Evolutionary conservation across 805 yeast species (phyloP).

Genomic region (Kazachstania viticola): DNA sequence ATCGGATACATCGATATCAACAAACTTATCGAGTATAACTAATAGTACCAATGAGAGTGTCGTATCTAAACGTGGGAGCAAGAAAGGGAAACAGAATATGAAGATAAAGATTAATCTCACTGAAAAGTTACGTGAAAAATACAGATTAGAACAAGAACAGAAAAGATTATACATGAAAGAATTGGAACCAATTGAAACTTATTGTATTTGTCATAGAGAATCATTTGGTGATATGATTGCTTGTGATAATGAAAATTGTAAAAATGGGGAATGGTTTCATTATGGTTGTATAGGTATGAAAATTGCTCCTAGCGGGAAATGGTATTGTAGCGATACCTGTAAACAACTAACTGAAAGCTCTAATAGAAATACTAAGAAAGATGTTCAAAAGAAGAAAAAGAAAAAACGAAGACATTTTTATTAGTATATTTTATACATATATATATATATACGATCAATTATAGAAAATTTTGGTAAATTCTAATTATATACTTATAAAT

Average conservation of each 20-base stretch:
- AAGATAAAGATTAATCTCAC: constrained; percentile 3
- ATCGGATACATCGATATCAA: too few species aligned
- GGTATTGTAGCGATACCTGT: constrained; percentile 55
- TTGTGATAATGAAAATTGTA: constrained; percentile 71
- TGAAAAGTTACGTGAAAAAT: too few species aligned
- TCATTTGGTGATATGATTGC: constrained; percentile 78
- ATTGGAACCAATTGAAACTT: constrained; percentile 10
- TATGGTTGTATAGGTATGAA: constrained; percentile 62
- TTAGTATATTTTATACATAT: too few species aligned
- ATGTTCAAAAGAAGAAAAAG: constrained; percentile 4
- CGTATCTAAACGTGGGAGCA: neutral
- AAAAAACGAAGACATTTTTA: constrained; percentile 1
- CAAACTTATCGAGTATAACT: too few species aligned
- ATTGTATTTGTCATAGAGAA: constrained; percentile 37
- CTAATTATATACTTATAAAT: constrained; percentile 40
- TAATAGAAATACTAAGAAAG: constrained; percentile 1
- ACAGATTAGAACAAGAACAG: neutral
- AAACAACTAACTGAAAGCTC: constrained; percentile 3
- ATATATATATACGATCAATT: constrained; percentile 1
- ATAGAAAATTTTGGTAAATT: constrained; percentile 2
- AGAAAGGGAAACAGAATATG: neutral
- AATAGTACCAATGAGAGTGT: too few species aligned
- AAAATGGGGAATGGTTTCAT: constrained; percentile 71
- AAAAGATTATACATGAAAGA: neutral
- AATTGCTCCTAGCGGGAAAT: constrained; percentile 49